Percentiles rank a stretch among this genome's conserved stretches.
Evolutionary conservation across 257 asterid genomes (phyloP).

Genomic region (Nicotiana attenuata): DNA sequence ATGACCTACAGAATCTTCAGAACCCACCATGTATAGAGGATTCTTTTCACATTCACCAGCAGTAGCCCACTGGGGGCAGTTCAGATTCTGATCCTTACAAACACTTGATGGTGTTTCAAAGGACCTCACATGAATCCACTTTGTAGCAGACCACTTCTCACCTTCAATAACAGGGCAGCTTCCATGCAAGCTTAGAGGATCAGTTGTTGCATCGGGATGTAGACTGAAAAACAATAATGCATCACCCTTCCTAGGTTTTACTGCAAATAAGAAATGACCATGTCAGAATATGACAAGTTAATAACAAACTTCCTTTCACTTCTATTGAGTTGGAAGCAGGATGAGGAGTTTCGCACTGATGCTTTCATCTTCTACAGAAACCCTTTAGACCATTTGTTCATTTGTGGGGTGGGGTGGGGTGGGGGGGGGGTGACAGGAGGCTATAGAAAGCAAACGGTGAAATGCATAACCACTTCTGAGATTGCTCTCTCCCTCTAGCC

Average conservation of each 20-base stretch:
- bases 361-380: background rate
- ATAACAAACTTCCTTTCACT: background rate
- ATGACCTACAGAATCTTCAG: slow-evolving; percentile 26
- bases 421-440: background rate
- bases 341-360: background rate
- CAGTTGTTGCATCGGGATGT: slow-evolving; percentile 71
- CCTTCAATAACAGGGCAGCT: slow-evolving; percentile 92
- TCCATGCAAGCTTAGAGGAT: slow-evolving; percentile 73
- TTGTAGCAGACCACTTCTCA: slow-evolving; percentile 93
- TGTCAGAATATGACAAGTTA: background rate
- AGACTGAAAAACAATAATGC: slow-evolving; percentile 90
- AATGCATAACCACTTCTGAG: background rate
- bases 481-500: background rate
- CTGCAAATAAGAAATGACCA: slow-evolving; percentile 30
- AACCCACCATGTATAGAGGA: slow-evolving; percentile 61
- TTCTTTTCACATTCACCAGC: slow-evolving; percentile 69
- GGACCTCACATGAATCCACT: slow-evolving; percentile 82
- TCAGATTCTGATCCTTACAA: slow-evolving; percentile 44
- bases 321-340: background rate
- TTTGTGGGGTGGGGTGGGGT: too few relatives aligned
- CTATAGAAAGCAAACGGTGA: slow-evolving; percentile 6
- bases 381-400: background rate
- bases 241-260: slow-evolving; percentile 74
- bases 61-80: slow-evolving; percentile 58
- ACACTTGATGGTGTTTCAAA: slow-evolving; percentile 32